Percentiles rank a stretch among this genome's conserved stretches.
phyloP scores from a whole-genome alignment of 2,329 filamentous ascomycete genomes.

The Triangularia setosa region DNA sequence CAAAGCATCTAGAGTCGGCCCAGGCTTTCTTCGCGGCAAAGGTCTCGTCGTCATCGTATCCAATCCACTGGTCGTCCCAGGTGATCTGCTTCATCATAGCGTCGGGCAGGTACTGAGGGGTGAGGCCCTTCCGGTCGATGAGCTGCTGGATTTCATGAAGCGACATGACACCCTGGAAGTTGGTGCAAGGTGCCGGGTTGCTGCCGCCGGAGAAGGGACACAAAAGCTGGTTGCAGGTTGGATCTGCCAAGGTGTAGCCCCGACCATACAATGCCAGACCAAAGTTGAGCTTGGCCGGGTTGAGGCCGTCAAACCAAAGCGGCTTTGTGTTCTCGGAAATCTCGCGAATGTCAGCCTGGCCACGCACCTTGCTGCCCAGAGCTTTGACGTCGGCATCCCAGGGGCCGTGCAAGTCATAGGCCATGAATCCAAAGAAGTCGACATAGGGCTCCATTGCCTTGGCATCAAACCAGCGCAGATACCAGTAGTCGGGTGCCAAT shows the following conservation, averaged over 20 bases:
- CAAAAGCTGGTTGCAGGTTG: constrained; percentile 25
- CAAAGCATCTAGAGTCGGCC: constrained; percentile 30
- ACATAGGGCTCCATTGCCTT: constrained; percentile 36
- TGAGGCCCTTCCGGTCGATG: constrained; percentile 24
- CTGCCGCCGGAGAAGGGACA: constrained; percentile 28
- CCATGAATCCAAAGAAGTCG: constrained; percentile 38
- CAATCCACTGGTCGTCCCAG: constrained; percentile 29
- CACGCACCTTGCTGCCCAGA: constrained; percentile 31
- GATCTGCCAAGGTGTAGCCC: constrained; percentile 36
- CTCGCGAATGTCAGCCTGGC: constrained; percentile 41
- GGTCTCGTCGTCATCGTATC: constrained; percentile 26
- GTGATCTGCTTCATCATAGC: constrained; percentile 29
- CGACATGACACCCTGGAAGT: constrained; percentile 30
- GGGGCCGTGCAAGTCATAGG: constrained; percentile 40
- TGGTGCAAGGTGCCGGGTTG: constrained; percentile 30
- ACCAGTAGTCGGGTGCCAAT: constrained; percentile 36
- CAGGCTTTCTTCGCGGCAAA: constrained; percentile 27
- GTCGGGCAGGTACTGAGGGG: constrained; percentile 16
- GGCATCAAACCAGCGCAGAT: constrained; percentile 35
- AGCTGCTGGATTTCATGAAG: constrained; percentile 31
- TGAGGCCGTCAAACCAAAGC: constrained; percentile 40
- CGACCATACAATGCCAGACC: constrained; percentile 47
- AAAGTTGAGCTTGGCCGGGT: constrained; percentile 41
- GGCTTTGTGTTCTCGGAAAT: constrained; percentile 36
- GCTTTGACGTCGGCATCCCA: constrained; percentile 37